Base-by-base conservation (phyloP, 2,329 filamentous ascomycete species). In the Sphaerulina vaccinii region DNA sequence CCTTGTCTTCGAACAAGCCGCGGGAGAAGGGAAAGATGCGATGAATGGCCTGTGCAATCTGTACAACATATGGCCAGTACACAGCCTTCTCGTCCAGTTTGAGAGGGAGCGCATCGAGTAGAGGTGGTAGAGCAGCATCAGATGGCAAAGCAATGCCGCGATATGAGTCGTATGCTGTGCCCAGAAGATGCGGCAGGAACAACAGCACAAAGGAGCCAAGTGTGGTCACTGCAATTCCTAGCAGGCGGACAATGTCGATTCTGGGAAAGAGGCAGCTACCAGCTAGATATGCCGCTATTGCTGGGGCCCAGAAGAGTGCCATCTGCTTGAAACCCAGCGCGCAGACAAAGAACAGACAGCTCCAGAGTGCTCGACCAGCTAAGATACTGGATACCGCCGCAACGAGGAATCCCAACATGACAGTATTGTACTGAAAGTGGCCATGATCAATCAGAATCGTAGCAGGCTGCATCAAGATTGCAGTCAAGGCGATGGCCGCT, bases 301-400 rank as follows among this genome's bases (percentile, higher is more conserved):
- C 85, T 11, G 95, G 91, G 2, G 95, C 90, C 71, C 96, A 99
- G 74, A 97, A 99, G 13, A 99, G 79, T 1, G 92, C 92, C 95
- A 99, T 99, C 71, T 99, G 93, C 76, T 99, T 99, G 78, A 97
- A 99, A 5, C 90, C 90, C n/a, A 99, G 77, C 2, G 92, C 88
- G 13, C 82, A 83, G 5, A 99, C 93, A 63, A 99, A 99, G 75
- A 96, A 96, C 53, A 96, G 82, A 56, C 89, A 90, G 21, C 88
- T 83, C 90, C 92, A 96, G 56, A 95, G 80, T 63, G 86, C 86
- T 42, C 90, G 82, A 3, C 88, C 88, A 2, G 90, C 90, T 44
- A 96, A 71, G 73, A 97, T 87, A 69, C 88, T 93, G 36, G 92
- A 93, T 75, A 96, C 84, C 63, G 86, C 89, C 0, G 90, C 90